Base-by-base conservation (phyloP, 2,329 filamentous ascomycete species). In the Cladorrhinum sp. region DNA sequence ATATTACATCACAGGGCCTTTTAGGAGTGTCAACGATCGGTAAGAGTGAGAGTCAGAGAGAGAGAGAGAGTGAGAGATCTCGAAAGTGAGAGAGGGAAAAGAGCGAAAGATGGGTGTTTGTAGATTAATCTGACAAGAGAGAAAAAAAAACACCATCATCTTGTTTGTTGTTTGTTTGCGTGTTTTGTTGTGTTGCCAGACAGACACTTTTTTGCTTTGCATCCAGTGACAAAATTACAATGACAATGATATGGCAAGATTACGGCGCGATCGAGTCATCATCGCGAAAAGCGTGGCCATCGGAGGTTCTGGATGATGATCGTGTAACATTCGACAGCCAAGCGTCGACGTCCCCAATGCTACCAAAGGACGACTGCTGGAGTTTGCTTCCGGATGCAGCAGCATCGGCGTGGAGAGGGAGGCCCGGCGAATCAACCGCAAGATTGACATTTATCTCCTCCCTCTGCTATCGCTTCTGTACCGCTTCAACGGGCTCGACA, bases 401-500 rank as follows among this genome's bases (percentile, higher is more conserved):
- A 28, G n/a, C n/a, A n/a, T n/a, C n/a, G n/a, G n/a, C n/a, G n/a
- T n/a, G n/a, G n/a, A n/a, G n/a, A n/a, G n/a, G 53, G 53, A 55
- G 28, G 30, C 53, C 48, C 52, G 60, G 12, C 62, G 64, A n/a
- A 57, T 76, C 56, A 75, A 75, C 61, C 68, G 72, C 21, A 76
- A 74, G 62, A 64, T 75, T 26, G 75, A 77, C 55, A 28, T 74
- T 20, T 68, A 71, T 18, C 68, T 77, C 2, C 66, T 77, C 8
- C 75, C 75, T 3, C 67, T 77, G 5, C 65, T 77, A 2, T 77
- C 75, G 12, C 66, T 76, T 9, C 68, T 77, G 16, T 78, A 77
- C 50, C 68, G 77, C 2, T 75, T 76, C 62, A 78, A 78, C 59
- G 73, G 74, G 1, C 70, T 78, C 1, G 76, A 78, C 61, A 71